Conservation (phyloP, 495 filamentous ascomycete genomes). For the Parachaetomium inaequale region DNA sequence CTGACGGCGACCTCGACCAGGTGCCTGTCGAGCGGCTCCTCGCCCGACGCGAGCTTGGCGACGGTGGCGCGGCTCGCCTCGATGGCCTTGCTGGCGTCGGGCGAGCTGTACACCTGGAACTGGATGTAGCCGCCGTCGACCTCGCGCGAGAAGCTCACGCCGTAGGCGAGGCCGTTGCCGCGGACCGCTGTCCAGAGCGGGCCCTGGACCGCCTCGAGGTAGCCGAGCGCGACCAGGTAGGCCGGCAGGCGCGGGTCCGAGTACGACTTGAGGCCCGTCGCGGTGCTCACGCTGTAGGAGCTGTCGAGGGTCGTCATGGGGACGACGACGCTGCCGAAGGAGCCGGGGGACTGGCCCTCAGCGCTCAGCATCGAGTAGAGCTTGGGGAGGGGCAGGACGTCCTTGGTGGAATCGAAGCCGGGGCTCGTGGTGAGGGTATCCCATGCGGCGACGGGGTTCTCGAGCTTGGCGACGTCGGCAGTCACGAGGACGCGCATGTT, state of each 20-base stretch:
- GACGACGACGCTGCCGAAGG: constrained; percentile 68
- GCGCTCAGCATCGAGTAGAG: constrained; percentile 60
- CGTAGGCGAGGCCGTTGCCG: constrained; percentile 89
- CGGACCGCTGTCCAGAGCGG: constrained; percentile 91
- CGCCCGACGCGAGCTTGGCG: constrained; percentile 46
- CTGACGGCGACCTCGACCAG: constrained; percentile 88
- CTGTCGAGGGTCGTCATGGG: constrained; percentile 91
- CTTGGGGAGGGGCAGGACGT: constrained; percentile 44
- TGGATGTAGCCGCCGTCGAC: constrained; percentile 74
- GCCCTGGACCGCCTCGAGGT: constrained; percentile 90
- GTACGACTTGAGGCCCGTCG: constrained; percentile 68
- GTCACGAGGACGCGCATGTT: constrained; percentile 84
- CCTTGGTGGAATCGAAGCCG: constrained; percentile 41
- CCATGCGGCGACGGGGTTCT: constrained; percentile 81
- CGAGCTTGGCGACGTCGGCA: constrained; percentile 72
- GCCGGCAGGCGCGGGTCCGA: constrained; percentile 76
- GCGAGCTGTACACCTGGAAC: constrained; percentile 83
- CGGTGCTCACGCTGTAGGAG: constrained; percentile 76
- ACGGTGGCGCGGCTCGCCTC: constrained; percentile 70
- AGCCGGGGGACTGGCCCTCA: constrained; percentile 68
- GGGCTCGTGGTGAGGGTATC: constrained; percentile 50
- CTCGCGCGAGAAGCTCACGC: constrained; percentile 68
- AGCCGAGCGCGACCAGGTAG: constrained; percentile 78
- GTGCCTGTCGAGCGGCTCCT: constrained; percentile 67
- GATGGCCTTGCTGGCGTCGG: constrained; percentile 85